Evolutionary conservation across 2,329 filamentous ascomycete genomes (phyloP).

Genomic region (Phyllosticta capitalensis): DNA sequence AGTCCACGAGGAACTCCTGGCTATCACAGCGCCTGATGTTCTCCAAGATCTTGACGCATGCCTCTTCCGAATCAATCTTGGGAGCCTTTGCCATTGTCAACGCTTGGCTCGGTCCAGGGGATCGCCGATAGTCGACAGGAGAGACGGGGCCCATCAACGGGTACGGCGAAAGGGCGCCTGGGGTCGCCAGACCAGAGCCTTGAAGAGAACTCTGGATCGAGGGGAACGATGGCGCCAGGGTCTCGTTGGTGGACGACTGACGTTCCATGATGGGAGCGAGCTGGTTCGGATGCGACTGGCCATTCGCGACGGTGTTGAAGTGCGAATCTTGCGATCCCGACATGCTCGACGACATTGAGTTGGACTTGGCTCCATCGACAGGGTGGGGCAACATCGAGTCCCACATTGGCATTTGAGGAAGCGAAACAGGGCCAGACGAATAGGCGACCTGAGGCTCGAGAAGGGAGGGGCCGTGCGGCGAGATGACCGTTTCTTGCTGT

Average conservation of each 20-base stretch:
- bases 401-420: conserved; percentile 77
- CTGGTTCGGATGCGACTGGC: conserved; percentile 51
- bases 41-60: conserved; percentile 74
- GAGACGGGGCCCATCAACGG: conserved; percentile 58
- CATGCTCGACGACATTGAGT: conserved; percentile 59
- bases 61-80: conserved; percentile 73
- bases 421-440: conserved; percentile 61
- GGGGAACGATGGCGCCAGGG: conserved; percentile 55
- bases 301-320: conserved; percentile 49
- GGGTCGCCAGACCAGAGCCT: conserved; percentile 58
- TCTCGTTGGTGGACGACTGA: conserved; percentile 42
- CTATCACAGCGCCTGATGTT: conserved; percentile 74
- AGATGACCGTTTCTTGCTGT: conserved; percentile 55
- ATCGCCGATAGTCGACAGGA: conserved; percentile 59
- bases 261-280: conserved; percentile 62
- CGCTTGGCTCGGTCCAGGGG: conserved; percentile 57
- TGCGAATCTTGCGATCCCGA: conserved; percentile 56
- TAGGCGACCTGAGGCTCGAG: conserved; percentile 73
- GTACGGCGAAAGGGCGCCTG: conserved; percentile 65
- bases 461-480: conserved; percentile 59
- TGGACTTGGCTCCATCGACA: conserved; percentile 62
- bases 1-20: conserved; percentile 74
- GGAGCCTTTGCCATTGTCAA: conserved; percentile 61
- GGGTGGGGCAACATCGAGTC: conserved; percentile 72
- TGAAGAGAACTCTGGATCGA: conserved; percentile 64